A percentile compares a stretch with the other conserved stretches of the same genome.
These are phyloP conservation scores for Lactarius vividus DNA, from an alignment of 768 basidiomycete species.

Conservation along the genomic window DNA sequence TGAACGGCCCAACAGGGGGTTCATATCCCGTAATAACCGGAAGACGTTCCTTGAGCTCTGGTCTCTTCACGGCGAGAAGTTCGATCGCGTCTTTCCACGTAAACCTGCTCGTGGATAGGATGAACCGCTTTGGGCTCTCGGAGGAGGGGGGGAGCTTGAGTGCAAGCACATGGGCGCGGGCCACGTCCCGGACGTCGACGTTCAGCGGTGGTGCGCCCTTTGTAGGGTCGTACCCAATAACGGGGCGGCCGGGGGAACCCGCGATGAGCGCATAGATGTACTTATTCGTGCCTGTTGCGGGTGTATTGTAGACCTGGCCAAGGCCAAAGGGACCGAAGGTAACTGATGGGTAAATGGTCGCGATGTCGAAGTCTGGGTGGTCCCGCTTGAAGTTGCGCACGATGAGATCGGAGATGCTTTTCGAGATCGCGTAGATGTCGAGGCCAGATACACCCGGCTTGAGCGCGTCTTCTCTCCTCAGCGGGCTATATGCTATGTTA, in stretches of 20 bases:
- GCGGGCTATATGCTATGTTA: constrained; percentile 36
- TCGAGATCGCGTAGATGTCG: constrained; percentile 39
- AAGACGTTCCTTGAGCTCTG: constrained; percentile 31
- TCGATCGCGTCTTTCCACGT: constrained; percentile 32
- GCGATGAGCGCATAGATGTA: constrained; percentile 31
- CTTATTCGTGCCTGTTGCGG: constrained; percentile 28
- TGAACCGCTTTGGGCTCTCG: constrained; percentile 26
- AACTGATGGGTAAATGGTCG: constrained; percentile 34
- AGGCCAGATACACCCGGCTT: constrained; percentile 25
- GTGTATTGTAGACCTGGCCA: constrained; percentile 27
- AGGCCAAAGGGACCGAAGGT: constrained; percentile 31
- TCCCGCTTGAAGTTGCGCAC: constrained; percentile 31
- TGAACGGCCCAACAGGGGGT: not conserved
- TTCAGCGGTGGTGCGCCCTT: constrained; percentile 32
- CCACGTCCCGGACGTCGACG: constrained; percentile 36
- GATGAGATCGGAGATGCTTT: constrained; percentile 34
- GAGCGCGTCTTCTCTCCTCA: constrained; percentile 35
- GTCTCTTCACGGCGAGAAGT: constrained; percentile 29
- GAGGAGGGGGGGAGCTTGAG: constrained; percentile 17
- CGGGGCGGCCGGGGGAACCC: constrained; percentile 23
- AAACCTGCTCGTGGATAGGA: constrained; percentile 30
- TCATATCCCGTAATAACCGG: constrained; percentile 19
- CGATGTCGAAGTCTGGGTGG: constrained; percentile 32
- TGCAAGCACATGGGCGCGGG: constrained; percentile 34
- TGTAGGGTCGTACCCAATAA: constrained; percentile 22